Evolutionary conservation across 2,329 filamentous ascomycete species (phyloP), one percentile per base, ranked within the genome.

Genomic region (Hypoxylon sp.): DNA sequence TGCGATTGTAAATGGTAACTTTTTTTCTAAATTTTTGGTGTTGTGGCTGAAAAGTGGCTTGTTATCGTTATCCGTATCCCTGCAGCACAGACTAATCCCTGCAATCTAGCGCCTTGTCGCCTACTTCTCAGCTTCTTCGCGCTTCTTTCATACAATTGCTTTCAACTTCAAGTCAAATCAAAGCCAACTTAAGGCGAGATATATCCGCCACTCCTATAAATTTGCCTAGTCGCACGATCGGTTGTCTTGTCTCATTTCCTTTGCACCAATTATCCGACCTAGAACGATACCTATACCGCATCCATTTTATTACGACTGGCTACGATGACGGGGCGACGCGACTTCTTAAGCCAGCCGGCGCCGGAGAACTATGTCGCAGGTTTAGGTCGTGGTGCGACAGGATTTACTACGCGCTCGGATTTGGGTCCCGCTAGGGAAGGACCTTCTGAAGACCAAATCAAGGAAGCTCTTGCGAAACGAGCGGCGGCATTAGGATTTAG

Each of bases 351-450:
- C 81, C 94, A 97, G 81, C 91, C 92, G 69, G 92, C 92, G 61
- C 92, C 92, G 11, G 92, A 94, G 76, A 95, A 94, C 81, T 95
- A 95, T 78, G 95, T 99, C 71, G 96, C 96, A 71, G 96, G 96
- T 88, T 90, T 99, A 70, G 96, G 96, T 82, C 92, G 97, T 86
- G 96, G 96, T 83, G 97, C 97, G 22, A 99, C 96, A 6, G 96
- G 97, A 67, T 99, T 99, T 83, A 98, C 96, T 14, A 99, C 96
- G 44, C 90, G 97, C 76, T 98, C 95, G 63, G 96, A 99, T 87
- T 86, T 99, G 64, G 96, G 97, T 64, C 96, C 97, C 55, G 95
- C 95, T 65, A 89, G 95, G 76, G 95, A 98, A 83, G 96, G 96
- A 14, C 96, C 96, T 53, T 97, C 93, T 68, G 95, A 98, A 76